Base-by-base conservation (phyloP, 1,139 yeast genomes). In the Magnusiomyces suaveolens region DNA sequence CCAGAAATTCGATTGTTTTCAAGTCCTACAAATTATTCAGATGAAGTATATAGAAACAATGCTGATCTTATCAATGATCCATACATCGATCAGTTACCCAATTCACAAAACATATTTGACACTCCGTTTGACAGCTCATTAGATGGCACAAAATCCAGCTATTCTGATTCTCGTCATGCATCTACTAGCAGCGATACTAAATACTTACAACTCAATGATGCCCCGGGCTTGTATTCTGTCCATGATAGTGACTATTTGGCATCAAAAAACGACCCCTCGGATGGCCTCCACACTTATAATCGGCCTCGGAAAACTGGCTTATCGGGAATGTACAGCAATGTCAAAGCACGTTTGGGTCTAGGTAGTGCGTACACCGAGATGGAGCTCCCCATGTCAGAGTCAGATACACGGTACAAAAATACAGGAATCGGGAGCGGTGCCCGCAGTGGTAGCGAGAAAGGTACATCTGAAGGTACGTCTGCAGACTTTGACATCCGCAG, bases 401-500 rank as follows among this genome's bases (percentile, higher is more conserved):
- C 56, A 20, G 57, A 44, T 6, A 44, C 48, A 21, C 47, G 41
- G 46, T 52, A 51, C 25, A 51, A 46, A 29, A 54, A 56, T 20
- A 38, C 53, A 2, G 53, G 49, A 1, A 48, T 43, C 8, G 54
- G 57, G 3, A 53, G 56, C 29, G 59, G 62, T n/a, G 60, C 60
- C 14, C 51, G 55, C 3, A 59, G 48, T 8, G 60, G 57, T 32
- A 62, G 58, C 25, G 60, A 59, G 6, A 56, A 53, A 29, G 54
- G 54, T 46, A n/a, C n/a, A 4, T 24, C 29, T 24, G 51, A 53
- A 1, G 39, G 38, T 44, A n/a, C 43, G 23, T 50, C 56, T 50
- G 66, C 72, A 2, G 79, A 76, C 55, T 84, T 83, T 63, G 84
- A 83, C 61, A 79, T 84, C 36, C 75, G 84, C 16, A 70, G 75